Percentiles rank a stretch among this genome's conserved stretches.
These are phyloP conservation scores for Rubia balearica DNA, from an alignment of 305 asterid genomes.

Conservation along the genomic window DNA sequence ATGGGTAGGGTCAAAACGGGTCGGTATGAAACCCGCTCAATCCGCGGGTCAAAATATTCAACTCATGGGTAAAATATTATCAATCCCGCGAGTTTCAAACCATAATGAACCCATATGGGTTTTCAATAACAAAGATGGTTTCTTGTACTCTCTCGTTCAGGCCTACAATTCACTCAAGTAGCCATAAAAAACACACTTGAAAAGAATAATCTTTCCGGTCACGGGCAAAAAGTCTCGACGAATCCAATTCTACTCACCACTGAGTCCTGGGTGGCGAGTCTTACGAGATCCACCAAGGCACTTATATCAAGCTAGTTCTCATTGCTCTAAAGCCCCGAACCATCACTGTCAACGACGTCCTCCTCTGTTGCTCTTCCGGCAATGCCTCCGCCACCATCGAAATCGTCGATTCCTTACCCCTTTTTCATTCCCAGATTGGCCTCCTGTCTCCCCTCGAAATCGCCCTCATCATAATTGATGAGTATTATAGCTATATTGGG, in stretches of 20 bases:
- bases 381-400: conserved; percentile 36
- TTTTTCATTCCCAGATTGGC: conserved; percentile 87
- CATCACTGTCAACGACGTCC: conserved; percentile 81
- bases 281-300: conserved; percentile 77
- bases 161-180: neutral
- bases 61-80: too few relatives aligned
- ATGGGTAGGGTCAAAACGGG: too few relatives aligned
- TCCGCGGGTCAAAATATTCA: too few relatives aligned
- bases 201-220: neutral
- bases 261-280: conserved; percentile 55
- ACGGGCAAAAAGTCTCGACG: neutral
- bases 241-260: conserved; percentile 11
- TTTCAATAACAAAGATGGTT: too few relatives aligned
- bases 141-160: too few relatives aligned
- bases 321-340: conserved; percentile 81
- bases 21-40: too few relatives aligned
- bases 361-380: conserved; percentile 65
- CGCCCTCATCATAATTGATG: conserved; percentile 67
- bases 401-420: conserved; percentile 71
- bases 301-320: conserved; percentile 87
- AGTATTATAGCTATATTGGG: conserved; percentile 34
- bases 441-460: conserved; percentile 83
- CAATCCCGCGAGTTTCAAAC: too few relatives aligned
- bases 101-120: too few relatives aligned
- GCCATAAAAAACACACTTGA: neutral